phyloP scores from a whole-genome alignment of 257 asterid genomes.

The Pogostemon cablin region DNA sequence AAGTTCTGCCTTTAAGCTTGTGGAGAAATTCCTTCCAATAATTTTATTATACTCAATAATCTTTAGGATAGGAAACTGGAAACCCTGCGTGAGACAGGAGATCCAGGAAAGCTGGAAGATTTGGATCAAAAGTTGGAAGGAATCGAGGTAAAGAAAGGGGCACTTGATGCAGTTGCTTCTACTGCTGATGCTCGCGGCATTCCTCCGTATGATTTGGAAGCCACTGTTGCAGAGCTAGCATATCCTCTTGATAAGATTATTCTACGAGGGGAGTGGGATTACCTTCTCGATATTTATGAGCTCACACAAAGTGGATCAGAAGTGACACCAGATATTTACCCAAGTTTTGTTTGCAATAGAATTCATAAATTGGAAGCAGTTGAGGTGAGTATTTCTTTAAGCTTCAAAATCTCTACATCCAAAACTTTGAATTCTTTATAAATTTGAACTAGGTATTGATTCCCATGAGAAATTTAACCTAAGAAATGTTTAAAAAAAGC shows the following conservation, averaged over 20 bases:
- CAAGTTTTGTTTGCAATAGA: slow-evolving; percentile 80
- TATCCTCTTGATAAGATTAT: slow-evolving; percentile 85
- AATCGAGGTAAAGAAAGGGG: slow-evolving; percentile 50
- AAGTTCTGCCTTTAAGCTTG: not conserved
- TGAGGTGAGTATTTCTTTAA: slow-evolving; percentile 49
- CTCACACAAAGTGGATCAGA: slow-evolving; percentile 45
- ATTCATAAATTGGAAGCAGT: slow-evolving; percentile 42
- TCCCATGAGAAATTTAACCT: not conserved
- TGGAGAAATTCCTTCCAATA: not conserved
- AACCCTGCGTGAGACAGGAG: slow-evolving; percentile 48
- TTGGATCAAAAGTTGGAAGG: slow-evolving; percentile 48
- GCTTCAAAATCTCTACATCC: not conserved
- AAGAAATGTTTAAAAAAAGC: no score
- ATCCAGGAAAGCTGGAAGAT: slow-evolving; percentile 44
- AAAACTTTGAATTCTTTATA: no score
- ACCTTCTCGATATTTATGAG: slow-evolving; percentile 61
- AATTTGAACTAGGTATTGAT: not conserved
- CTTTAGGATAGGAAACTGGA: slow-evolving; percentile 56
- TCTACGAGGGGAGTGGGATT: slow-evolving; percentile 83
- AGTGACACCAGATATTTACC: slow-evolving; percentile 49
- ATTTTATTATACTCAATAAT: not conserved
- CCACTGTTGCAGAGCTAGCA: slow-evolving; percentile 59
- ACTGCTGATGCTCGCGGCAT: slow-evolving; percentile 44
- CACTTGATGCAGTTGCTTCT: slow-evolving; percentile 45
- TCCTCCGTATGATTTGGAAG: slow-evolving; percentile 75